A percentile compares a stretch with the other conserved stretches of the same genome.
Conservation (phyloP, 345 rosid genomes). For the Salix koriyanagi region DNA sequence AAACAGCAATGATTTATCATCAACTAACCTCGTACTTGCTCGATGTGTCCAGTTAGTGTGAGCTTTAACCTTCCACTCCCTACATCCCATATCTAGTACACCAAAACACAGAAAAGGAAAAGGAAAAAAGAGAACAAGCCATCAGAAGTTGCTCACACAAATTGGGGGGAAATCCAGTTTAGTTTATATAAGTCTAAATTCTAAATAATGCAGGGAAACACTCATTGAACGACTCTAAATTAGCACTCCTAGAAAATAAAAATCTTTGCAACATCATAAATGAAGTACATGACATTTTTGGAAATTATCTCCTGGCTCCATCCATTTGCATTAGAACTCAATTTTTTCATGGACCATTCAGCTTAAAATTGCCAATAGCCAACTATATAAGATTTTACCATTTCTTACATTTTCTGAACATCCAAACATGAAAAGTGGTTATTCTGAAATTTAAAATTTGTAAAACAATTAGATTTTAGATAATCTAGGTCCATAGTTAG, state of each 20-base stretch:
- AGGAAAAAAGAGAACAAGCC: neutral
- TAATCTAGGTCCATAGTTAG: neutral
- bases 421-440: neutral
- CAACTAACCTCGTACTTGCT: constrained; percentile 81
- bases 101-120: constrained; percentile 2
- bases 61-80: constrained; percentile 87
- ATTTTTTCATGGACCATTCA: neutral
- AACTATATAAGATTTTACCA: neutral
- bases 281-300: neutral
- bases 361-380: neutral
- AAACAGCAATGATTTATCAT: neutral
- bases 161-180: neutral
- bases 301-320: neutral
- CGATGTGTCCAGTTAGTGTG: constrained; percentile 94
- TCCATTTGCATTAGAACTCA: neutral
- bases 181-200: neutral
- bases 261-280: neutral
- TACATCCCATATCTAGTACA: constrained; percentile 87
- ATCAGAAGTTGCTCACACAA: neutral
- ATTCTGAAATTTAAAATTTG: neutral
- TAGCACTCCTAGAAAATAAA: neutral
- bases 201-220: neutral
- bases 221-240: neutral
- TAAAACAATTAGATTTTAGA: neutral
- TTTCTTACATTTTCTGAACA: neutral